Evolutionary conservation across 2,329 filamentous ascomycete genomes (phyloP), one percentile per base, ranked within the genome.

Genomic region (Sporothrix humicola): DNA sequence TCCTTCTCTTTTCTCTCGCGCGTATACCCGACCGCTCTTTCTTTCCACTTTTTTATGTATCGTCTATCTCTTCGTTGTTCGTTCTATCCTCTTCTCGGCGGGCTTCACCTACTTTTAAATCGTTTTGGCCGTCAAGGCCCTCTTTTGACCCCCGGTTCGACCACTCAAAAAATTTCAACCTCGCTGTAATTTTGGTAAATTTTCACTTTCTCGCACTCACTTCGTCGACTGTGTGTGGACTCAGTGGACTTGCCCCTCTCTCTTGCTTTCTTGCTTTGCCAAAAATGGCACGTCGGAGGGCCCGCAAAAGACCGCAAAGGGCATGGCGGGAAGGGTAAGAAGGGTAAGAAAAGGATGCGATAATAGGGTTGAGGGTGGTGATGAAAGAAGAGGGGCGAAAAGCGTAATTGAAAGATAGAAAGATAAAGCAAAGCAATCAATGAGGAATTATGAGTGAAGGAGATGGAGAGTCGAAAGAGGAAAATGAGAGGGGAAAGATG

Each of bases 241-340:
- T 37, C 31, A 3, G 31, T 37, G 12, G 12, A 66, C n/a, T 23
- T 10, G 48, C 66, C 66, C 66, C 66, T 69, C 66, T 56, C 26
- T 69, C 61, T 59, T 15, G 15, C 26, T 54, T 42, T 52, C 26
- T 26, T 56, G 50, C 54, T 61, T 59, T 61, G 48, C 66, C 66
- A 69, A 46, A 59, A 61, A 56, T 56, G 61, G 42, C 61, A 72
- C 48, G 12, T 46, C 44, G 42, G n/a, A 9, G 69, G 70, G 70
- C 65, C 73, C 70, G 48, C 69, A 72, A 58, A 54, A 46, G 70
- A 20, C 73, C 70, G 66, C 65, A 72, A 74, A 15, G 69, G 73
- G 73, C 70, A 74, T 72, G 71, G 70, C 70, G 65, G 70, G 61
- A 23, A 23, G 63, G 23, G 31, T 37, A 37, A 37, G 31, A 37